These are phyloP conservation scores for Emydomyces testavorans DNA, from an alignment of 2,329 filamentous ascomycete genomes.

Conservation along the genomic window DNA sequence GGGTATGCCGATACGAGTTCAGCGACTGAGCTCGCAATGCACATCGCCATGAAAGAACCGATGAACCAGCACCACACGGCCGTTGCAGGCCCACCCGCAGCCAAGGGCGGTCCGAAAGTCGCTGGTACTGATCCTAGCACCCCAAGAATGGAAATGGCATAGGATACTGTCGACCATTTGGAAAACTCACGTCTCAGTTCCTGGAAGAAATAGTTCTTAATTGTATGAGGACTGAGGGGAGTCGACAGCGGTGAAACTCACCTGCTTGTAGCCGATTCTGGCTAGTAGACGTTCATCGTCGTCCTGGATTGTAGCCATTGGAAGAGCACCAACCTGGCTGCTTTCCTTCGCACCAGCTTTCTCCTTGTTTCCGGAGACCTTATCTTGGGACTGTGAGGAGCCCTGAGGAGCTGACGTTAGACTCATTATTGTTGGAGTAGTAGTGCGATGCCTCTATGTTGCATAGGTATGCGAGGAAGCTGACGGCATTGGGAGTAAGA, in stretches of 20 bases:
- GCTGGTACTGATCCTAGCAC: constrained; percentile 55
- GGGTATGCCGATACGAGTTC: constrained; percentile 56
- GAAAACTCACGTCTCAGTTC: constrained; percentile 53
- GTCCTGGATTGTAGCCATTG: constrained; percentile 39
- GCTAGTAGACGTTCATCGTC: constrained; percentile 51
- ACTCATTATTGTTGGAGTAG: constrained; percentile 9
- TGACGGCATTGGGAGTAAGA: neutral
- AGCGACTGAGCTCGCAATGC: constrained; percentile 53
- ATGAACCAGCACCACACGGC: constrained; percentile 57
- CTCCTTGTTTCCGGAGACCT: constrained; percentile 7
- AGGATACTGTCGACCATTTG: constrained; percentile 55
- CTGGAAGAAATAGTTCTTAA: constrained; percentile 29
- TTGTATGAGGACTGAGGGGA: neutral
- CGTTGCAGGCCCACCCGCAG: constrained; percentile 50
- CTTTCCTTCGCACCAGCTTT: neutral
- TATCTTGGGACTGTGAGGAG: constrained; percentile 1
- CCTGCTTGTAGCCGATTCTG: constrained; percentile 53
- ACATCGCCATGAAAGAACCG: constrained; percentile 52
- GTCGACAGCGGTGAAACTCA: constrained; percentile 21
- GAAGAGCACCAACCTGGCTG: constrained; percentile 6
- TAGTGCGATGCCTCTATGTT: neutral
- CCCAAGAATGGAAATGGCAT: constrained; percentile 54
- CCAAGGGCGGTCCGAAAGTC: constrained; percentile 49
- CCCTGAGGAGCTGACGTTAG: constrained; percentile 13
- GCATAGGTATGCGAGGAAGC: neutral